Evolutionary conservation across 2,329 filamentous ascomycete species (phyloP), one percentile per base, ranked within the genome.

Genomic region (Penicillium verrucosum): DNA sequence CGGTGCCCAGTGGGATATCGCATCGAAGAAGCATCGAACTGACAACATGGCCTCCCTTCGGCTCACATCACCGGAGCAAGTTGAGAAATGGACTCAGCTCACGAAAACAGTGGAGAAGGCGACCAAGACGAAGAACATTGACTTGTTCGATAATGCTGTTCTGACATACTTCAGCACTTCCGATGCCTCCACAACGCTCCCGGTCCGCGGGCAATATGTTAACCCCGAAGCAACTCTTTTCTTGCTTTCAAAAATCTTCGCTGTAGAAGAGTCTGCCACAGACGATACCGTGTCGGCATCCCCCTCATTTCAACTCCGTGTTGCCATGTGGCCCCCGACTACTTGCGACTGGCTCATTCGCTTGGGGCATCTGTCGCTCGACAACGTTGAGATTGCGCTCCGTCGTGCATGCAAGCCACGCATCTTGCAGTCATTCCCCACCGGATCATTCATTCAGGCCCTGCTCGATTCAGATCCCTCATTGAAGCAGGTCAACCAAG

Each of bases 291-390:
- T 62, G 0, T 62, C 71, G 2, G 60, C 63, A 30, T 65, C 65
- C 29, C 66, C 65, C 14, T 60, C 64, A 9, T 67, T 63, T 49
- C 70, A 63, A 45, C 62, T 76, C 14, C 66, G 60, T 18, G 62
- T 75, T 53, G 63, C 58, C 5, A 58, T 77, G n/a, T 74, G 75
- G 66, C 75, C 76, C 4, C 59, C 64, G 5, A 59, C 60, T 16
- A 76, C 75, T 10, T 75, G 76, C 49, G 59, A 72, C 32, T 79
- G 77, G 76, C 70, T 80, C 12, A 69, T 76, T 44, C 61, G 69
- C 12, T 56, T 70, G 8, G 74, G 76, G 18, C 68, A 76, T 29
- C 55, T 80, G 4, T 75, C 69, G 16, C 54, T 65, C 8, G 70
- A 70, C 47, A 75, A 74, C n/a, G 67, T 79, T 30, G 70, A 77